Percentiles rank a stretch among this genome's conserved stretches.
These are phyloP conservation scores for Beauveria australis DNA, from an alignment of 2,329 filamentous ascomycete genomes.

Conservation along the genomic window DNA sequence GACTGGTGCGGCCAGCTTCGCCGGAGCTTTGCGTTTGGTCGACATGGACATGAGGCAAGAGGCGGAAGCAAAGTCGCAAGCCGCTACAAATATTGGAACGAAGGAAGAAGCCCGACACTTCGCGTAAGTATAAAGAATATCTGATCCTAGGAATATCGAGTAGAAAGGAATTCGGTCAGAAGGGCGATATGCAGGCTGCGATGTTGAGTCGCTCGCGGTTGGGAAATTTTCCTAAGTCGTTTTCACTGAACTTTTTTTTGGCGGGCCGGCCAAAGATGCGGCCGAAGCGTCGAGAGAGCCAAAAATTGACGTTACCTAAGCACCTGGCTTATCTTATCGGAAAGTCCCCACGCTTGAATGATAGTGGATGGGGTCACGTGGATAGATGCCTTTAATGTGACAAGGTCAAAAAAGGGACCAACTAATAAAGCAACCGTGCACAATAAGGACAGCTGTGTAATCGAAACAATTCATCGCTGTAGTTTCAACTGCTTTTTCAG, in stretches of 20 bases:
- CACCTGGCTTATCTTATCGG: conserved; percentile 5
- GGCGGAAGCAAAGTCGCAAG: background rate
- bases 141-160: background rate
- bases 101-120: background rate
- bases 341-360: background rate
- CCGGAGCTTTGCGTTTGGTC: conserved; percentile 52
- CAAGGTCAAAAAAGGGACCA: background rate
- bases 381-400: background rate
- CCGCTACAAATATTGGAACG: background rate
- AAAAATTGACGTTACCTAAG: conserved; percentile 10
- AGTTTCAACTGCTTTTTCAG: background rate
- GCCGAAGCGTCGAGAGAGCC: background rate
- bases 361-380: background rate
- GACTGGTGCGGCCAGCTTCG: conserved; percentile 48
- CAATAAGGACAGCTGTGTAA: no score
- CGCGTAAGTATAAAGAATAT: background rate
- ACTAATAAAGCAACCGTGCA: background rate
- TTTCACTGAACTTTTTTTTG: conserved; percentile 15
- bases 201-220: conserved; percentile 1
- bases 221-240: conserved; percentile 11
- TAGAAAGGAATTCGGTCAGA: background rate
- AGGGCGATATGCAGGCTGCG: background rate
- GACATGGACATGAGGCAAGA: conserved; percentile 37
- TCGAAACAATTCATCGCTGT: no score
- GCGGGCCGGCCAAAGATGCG: conserved; percentile 6